phyloP scores from a whole-genome alignment of 176 grass and related monocot genomes.

The Panicum miliaceum region DNA sequence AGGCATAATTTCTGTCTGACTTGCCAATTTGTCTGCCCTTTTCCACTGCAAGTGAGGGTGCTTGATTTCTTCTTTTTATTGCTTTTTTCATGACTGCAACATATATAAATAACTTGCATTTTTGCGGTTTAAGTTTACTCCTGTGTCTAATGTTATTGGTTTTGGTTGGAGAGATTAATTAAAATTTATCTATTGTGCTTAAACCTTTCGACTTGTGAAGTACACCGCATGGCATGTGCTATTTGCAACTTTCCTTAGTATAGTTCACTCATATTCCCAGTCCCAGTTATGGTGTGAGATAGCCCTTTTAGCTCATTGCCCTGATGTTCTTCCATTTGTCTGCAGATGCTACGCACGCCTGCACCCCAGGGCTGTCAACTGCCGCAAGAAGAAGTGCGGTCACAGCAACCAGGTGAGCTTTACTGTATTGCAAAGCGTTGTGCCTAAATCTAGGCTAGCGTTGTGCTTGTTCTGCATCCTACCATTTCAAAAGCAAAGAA shows the following conservation, averaged over 20 bases:
- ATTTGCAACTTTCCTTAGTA: not conserved
- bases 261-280: not conserved
- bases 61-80: not conserved
- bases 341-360: slow-evolving; percentile 67
- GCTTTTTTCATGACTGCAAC: not conserved
- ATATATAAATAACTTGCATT: not conserved
- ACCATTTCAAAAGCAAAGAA: not conserved
- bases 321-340: not conserved
- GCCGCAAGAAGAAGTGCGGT: slow-evolving; percentile 81
- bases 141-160: not conserved
- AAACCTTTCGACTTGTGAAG: not conserved
- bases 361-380: slow-evolving; percentile 73
- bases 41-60: not conserved
- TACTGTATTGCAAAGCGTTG: not conserved
- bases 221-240: not conserved
- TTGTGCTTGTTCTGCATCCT: not conserved
- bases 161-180: not conserved
- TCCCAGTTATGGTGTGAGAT: no score
- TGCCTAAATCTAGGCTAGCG: not conserved
- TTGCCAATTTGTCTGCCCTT: not conserved
- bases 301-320: not conserved
- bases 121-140: not conserved
- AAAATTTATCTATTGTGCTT: not conserved
- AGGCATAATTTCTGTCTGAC: slow-evolving; percentile 45
- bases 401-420: slow-evolving; percentile 69